phyloP scores from a whole-genome alignment of 148 eudicot genomes.

The Camellia sinensis region DNA sequence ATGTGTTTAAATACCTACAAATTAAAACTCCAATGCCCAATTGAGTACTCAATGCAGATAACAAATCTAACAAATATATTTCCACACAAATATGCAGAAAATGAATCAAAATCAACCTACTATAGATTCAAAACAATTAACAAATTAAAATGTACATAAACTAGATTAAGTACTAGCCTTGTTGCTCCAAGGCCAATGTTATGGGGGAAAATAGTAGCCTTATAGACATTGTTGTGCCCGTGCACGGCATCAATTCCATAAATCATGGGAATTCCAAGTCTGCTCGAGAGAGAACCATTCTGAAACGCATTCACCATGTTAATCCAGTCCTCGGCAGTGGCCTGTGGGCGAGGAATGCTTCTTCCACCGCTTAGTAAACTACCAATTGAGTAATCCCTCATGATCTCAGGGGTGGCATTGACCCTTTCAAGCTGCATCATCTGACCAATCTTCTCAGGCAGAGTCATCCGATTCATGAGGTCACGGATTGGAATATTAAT shows the following conservation, averaged over 20 bases:
- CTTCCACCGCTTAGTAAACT: conserved; percentile 28
- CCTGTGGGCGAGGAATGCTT: conserved; percentile 18
- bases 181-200: conserved; percentile 28
- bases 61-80: too few relatives aligned
- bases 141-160: too few relatives aligned
- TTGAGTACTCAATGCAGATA: too few relatives aligned
- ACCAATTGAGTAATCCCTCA: conserved; percentile 21
- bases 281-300: conserved; percentile 17
- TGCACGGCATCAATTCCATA: conserved; percentile 30
- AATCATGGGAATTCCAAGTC: conserved; percentile 29
- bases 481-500: conserved; percentile 16
- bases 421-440: conserved; percentile 24
- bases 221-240: conserved; percentile 24
- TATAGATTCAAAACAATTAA: too few relatives aligned
- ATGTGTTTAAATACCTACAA: too few relatives aligned
- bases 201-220: conserved; percentile 28
- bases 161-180: conserved; percentile 13
- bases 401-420: conserved; percentile 14
- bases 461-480: conserved; percentile 22
- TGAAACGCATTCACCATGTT: conserved; percentile 27
- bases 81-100: too few relatives aligned
- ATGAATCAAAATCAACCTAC: too few relatives aligned
- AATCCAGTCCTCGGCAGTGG: conserved; percentile 23
- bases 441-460: conserved; percentile 30
- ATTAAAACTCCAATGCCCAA: too few relatives aligned